phyloP scores from a whole-genome alignment of 805 yeast genomes.

The Lipomyces mesembrius region DNA sequence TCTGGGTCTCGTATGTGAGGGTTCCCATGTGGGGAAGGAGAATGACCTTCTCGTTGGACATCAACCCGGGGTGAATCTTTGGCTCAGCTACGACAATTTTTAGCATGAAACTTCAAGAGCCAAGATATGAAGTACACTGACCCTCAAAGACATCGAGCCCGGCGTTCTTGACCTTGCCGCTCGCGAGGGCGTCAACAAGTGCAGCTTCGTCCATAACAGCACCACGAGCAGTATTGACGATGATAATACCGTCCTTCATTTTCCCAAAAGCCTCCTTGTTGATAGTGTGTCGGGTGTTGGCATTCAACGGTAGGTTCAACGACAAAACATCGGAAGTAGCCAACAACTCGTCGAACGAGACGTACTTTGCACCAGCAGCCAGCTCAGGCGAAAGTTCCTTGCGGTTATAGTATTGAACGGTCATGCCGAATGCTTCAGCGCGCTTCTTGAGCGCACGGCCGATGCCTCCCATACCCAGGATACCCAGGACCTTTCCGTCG shows the following conservation, averaged over 20 bases:
- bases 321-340: slow-evolving; percentile 69
- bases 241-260: slow-evolving; percentile 78
- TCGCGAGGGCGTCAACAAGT: slow-evolving; percentile 55
- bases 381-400: slow-evolving; percentile 59
- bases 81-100: slow-evolving; percentile 53
- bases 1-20: slow-evolving; percentile 71
- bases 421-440: slow-evolving; percentile 77
- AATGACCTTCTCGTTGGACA: slow-evolving; percentile 56
- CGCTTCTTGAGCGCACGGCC: slow-evolving; percentile 80
- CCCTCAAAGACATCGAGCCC: slow-evolving; percentile 69
- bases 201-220: slow-evolving; percentile 69
- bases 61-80: slow-evolving; percentile 58
- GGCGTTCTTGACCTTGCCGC: slow-evolving; percentile 59
- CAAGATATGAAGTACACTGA: slow-evolving; percentile 19
- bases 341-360: slow-evolving; percentile 69
- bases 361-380: slow-evolving; percentile 74
- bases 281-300: slow-evolving; percentile 70
- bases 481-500: slow-evolving; percentile 74
- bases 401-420: slow-evolving; percentile 75
- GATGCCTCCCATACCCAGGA: slow-evolving; percentile 88
- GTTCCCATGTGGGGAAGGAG: slow-evolving; percentile 92
- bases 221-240: slow-evolving; percentile 88
- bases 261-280: slow-evolving; percentile 61
- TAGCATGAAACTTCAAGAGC: neutral
- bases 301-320: slow-evolving; percentile 76